phyloP scores from a whole-genome alignment of 1,139 yeast genomes.

The Suhomyces taliae region DNA sequence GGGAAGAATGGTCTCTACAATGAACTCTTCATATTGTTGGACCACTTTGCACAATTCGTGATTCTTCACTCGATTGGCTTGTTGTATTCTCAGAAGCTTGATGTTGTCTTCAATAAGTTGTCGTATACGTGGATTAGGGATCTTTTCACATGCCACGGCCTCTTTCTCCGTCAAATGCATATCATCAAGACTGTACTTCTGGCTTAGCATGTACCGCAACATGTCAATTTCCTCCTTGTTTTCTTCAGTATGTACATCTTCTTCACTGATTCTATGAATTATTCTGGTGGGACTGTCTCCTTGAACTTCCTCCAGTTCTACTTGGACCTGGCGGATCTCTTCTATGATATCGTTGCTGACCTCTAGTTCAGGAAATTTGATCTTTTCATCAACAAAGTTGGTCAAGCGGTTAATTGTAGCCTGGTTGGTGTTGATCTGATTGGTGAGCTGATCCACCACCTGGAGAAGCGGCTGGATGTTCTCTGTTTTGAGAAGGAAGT shows the following conservation, averaged over 20 bases:
- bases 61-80: conserved; percentile 22
- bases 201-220: conserved; percentile 16
- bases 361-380: conserved; percentile 22
- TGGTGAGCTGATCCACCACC: conserved; percentile 23
- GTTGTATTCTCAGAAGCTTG: conserved; percentile 23
- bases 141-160: background rate
- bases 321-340: conserved; percentile 1
- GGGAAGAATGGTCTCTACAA: conserved; percentile 31
- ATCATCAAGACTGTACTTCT: conserved; percentile 16
- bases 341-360: conserved; percentile 2
- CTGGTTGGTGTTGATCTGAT: conserved; percentile 27
- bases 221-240: conserved; percentile 9
- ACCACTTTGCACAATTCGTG: conserved; percentile 23
- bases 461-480: conserved; percentile 33
- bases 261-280: background rate
- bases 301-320: background rate
- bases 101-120: conserved; percentile 26
- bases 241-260: background rate
- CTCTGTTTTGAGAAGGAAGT: conserved; percentile 38
- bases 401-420: conserved; percentile 23
- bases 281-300: background rate
- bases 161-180: conserved; percentile 6
- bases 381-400: conserved; percentile 23
- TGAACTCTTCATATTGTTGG: conserved; percentile 30
- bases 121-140: conserved; percentile 2